Evolutionary conservation across 805 yeast genomes (phyloP).

Genomic region (Metschnikowia continentalis): DNA sequence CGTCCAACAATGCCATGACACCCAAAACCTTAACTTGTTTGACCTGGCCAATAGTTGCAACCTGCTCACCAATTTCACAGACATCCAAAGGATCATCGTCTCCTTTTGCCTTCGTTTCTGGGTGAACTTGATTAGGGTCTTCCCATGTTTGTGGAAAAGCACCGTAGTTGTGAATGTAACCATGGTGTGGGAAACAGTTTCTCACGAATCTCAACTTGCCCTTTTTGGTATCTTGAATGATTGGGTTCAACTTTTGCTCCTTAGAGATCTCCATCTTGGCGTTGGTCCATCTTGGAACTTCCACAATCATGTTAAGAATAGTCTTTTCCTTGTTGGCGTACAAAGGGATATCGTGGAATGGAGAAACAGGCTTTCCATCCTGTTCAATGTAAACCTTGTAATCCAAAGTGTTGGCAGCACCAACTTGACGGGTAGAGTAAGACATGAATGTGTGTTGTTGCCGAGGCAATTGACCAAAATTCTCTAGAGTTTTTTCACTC

Average conservation of each 20-base stretch:
- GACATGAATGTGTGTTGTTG: conserved; percentile 41
- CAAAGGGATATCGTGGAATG: conserved; percentile 77
- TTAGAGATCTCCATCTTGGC: conserved; percentile 78
- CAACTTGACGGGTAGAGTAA: conserved; percentile 88
- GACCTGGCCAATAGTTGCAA: conserved; percentile 47
- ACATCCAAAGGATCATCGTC: conserved; percentile 48
- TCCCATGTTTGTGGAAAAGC: conserved; percentile 97
- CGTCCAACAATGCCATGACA: conserved; percentile 76
- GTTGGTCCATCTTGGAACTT: conserved; percentile 65
- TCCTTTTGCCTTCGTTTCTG: conserved; percentile 45
- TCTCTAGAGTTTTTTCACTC: conserved; percentile 11
- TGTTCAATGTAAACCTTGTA: conserved; percentile 87
- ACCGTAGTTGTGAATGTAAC: conserved; percentile 84
- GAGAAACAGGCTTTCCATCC: conserved; percentile 90
- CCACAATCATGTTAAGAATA: conserved; percentile 38
- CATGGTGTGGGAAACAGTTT: conserved; percentile 78
- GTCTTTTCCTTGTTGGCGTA: conserved; percentile 79
- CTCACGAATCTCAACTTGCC: conserved; percentile 72
- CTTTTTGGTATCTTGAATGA: conserved; percentile 72
- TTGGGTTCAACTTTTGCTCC: conserved; percentile 61
- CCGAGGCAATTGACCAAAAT: conserved; percentile 1
- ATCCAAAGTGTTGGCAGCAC: conserved; percentile 93
- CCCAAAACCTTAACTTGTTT: conserved; percentile 60
- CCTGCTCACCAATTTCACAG: conserved; percentile 47
- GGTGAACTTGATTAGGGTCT: conserved; percentile 61